Conservation (phyloP, 352 stramenopile species). For the Salisapilia sapeloensis region DNA sequence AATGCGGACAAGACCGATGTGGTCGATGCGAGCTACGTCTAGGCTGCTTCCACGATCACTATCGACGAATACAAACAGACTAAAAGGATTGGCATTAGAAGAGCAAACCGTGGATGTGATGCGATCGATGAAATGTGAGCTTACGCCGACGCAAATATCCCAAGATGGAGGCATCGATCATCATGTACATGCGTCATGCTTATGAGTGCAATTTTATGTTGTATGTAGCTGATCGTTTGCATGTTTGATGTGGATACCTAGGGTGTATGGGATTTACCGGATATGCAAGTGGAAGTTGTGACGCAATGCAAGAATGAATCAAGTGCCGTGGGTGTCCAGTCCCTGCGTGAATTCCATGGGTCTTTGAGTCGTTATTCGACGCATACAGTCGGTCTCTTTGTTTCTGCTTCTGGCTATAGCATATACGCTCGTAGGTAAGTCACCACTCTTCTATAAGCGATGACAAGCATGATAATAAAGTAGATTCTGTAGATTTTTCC, state of each 20-base stretch:
- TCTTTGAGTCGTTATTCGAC: constrained; percentile 24
- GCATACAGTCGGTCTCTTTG: constrained; percentile 38
- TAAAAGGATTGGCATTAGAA: constrained; percentile 53
- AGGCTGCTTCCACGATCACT: too few relatives aligned
- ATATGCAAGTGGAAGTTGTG: constrained; percentile 40
- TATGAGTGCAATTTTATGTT: background rate
- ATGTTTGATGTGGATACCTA: constrained; percentile 2
- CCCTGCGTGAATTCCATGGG: constrained; percentile 62
- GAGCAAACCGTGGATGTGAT: constrained; percentile 35
- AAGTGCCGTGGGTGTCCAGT: constrained; percentile 45
- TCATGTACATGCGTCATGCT: constrained; percentile 5
- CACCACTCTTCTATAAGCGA: background rate
- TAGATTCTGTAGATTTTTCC: constrained; percentile 20
- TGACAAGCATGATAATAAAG: background rate
- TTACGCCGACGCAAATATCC: constrained; percentile 41
- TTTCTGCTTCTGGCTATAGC: constrained; percentile 58
- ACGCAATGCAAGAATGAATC: constrained; percentile 72
- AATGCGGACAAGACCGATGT: too few relatives aligned
- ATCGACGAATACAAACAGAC: too few relatives aligned
- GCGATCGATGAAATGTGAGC: constrained; percentile 21
- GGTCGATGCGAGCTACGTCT: too few relatives aligned
- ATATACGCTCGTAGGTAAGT: constrained; percentile 48
- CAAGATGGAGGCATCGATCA: constrained; percentile 65
- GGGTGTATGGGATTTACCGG: constrained; percentile 45
- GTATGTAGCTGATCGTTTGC: background rate